Evolutionary conservation across 257 asterid genomes (phyloP), one percentile per base, ranked within the genome.

Genomic region (Echium plantagineum): DNA sequence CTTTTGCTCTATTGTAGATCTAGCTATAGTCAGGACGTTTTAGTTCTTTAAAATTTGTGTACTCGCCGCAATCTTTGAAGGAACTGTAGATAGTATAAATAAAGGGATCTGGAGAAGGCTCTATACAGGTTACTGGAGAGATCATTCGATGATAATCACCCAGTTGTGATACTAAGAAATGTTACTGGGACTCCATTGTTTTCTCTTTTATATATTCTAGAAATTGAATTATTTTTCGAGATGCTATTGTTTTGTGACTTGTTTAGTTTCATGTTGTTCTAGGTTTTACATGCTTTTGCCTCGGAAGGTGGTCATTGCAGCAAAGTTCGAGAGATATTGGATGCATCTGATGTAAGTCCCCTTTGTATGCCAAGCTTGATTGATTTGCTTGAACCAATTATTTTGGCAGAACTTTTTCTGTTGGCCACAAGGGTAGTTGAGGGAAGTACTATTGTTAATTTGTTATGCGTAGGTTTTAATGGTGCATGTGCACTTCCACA

Each of bases 261-360:
- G 18, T 28, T 59, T 48, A 31, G 19, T 62, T 53, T 66, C 59
- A 6, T 56, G 57, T 49, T 67, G 55, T 35, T 72, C 70, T 69
- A 91, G 98, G 98, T 91, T 71, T 74, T 91, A 74, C 95, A 81
- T 75, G 98, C 98, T 67, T 88, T 91, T 84, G 93, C 96, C 46
- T 80, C 93, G 17, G 98, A 91, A 74, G 98, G 98, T 63, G 96
- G 95, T 60, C 89, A 85, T 63, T 91, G 96, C 69, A 72, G 75
- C 64, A 91, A 77, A 91, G 96, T 91, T 65, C 93, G 85, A 10
- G 94, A 85, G 59, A 79, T 85, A 81, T 78, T 91, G 47, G 70
- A 77, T 75, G 75, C 96, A 72, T 91, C 98, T 26, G 73, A 78
- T 71, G 98, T 91, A 82, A 91, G 96, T 79, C 57, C 51, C 42